A percentile compares a stretch with the other conserved stretches of the same genome.
phyloP scores from a whole-genome alignment of 2,329 filamentous ascomycete genomes.

The Neopestalotiopsis sp. region DNA sequence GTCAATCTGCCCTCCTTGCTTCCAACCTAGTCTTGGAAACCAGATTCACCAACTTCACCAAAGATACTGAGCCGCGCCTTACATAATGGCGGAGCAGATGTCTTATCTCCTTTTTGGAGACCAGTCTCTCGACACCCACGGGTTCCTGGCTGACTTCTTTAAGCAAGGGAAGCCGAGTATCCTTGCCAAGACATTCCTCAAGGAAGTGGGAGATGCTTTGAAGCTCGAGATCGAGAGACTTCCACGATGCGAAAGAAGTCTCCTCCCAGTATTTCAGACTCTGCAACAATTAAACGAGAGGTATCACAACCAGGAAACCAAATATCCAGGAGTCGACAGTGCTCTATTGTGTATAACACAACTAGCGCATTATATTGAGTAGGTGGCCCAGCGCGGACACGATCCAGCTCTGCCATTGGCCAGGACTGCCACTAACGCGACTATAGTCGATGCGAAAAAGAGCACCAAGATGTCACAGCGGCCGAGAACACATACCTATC shows the following conservation, averaged over 20 bases:
- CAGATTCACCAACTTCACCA: conserved; percentile 25
- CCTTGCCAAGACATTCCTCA: conserved; percentile 67
- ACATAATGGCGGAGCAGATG: conserved; percentile 53
- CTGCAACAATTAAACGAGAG: conserved; percentile 69
- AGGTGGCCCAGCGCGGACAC: conserved; percentile 35
- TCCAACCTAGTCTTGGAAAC: conserved; percentile 23
- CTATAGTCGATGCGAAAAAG: conserved; percentile 55
- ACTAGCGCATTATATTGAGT: conserved; percentile 73
- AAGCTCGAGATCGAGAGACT: conserved; percentile 65
- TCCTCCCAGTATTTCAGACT: conserved; percentile 66
- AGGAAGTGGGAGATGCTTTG: conserved; percentile 61
- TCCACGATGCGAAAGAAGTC: conserved; percentile 59
- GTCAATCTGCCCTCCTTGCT: conserved; percentile 26
- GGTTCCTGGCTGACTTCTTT: conserved; percentile 62
- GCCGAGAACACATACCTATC: conserved; percentile 60
- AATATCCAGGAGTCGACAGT: conserved; percentile 68
- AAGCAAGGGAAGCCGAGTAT: conserved; percentile 51
- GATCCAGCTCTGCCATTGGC: neutral
- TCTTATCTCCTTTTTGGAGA: conserved; percentile 72
- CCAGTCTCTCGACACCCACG: conserved; percentile 72
- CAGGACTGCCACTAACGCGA: conserved; percentile 33
- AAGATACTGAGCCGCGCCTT: conserved; percentile 28
- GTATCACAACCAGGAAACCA: conserved; percentile 63
- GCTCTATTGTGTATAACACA: conserved; percentile 69
- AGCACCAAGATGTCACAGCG: conserved; percentile 58